phyloP scores from a whole-genome alignment of 805 yeast genomes.

The Kluyveromyces dobzhanskii region DNA sequence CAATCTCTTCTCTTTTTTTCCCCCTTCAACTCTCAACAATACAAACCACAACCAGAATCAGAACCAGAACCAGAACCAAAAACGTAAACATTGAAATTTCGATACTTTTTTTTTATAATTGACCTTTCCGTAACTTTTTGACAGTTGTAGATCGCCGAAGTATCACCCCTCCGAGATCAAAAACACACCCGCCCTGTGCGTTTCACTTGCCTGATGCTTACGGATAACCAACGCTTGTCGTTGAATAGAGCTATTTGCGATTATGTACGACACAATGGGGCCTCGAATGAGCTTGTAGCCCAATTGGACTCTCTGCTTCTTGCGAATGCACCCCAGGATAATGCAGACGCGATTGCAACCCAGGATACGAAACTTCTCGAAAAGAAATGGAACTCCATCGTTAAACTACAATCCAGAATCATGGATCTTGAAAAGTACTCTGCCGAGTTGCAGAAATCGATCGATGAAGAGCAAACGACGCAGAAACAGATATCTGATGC shows the following conservation, averaged over 20 bases:
- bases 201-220: not conserved
- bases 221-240: not conserved
- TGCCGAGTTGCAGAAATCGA: conserved; percentile 28
- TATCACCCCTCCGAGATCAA: too few species aligned
- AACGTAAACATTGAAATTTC: too few species aligned
- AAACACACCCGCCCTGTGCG: too few species aligned
- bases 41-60: too few species aligned
- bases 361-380: not conserved
- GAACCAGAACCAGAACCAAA: too few species aligned
- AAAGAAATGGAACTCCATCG: conserved; percentile 75
- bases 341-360: not conserved
- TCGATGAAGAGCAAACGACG: not conserved
- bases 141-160: too few species aligned
- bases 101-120: too few species aligned
- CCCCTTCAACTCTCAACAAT: too few species aligned
- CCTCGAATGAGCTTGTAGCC: not conserved
- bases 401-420: conserved; percentile 66
- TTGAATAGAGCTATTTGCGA: conserved; percentile 1
- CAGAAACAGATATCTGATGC: not conserved
- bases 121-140: too few species aligned
- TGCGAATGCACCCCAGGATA: not conserved
- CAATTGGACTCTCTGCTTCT: not conserved
- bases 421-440: conserved; percentile 60
- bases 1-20: too few species aligned
- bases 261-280: not conserved